Evolutionary conservation across 78 protist species (phyloP), one percentile per base, ranked within the genome.

Genomic region (Dictyostelium capitatum): DNA sequence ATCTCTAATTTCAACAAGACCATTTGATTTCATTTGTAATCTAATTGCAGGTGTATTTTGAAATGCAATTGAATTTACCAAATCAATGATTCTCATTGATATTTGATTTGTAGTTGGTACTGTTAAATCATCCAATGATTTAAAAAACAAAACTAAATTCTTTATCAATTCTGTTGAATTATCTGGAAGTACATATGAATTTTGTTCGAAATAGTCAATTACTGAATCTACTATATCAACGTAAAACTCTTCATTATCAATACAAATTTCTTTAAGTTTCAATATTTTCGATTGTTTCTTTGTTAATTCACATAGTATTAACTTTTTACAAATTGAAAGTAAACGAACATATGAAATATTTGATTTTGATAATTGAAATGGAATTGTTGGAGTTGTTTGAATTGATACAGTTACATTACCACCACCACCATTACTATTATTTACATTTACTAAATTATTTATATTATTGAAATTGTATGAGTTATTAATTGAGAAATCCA

Each of bases 1-100:
- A 77, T 87, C 93, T 87, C 93, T 87, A 51, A 46, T 57, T 28
- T 87, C 93, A 17, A 87, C 67, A 11, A 87, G 14, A 51, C 93
- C 93, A 77, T 56, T 64, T 1, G 93, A 87, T 77, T 87, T 87
- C 93, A 87, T 87, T 20, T 82, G 53, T 12, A 74, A 15, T 77
- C 93, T 43, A 32, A 87, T 59, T 4, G 77, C 15, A 30, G 93
- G 59, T n/a, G 93, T 87, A 17, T 87, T 87, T 53, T 87, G 84
- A 51, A 87, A 64, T 25, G 93, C 83, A 17, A 87, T 15, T 19
- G 69, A 80, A 32, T 87, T 87, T 62, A 87, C 79, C 2, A 70
- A 46, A n/a, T 87, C 82, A 0, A 87, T 43, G 7, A 87, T 87
- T 65, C 73, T 87, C 93, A 87, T 87, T 77, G 81, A 87, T 11